Conservation (phyloP, 495 filamentous ascomycete genomes). For the Cudoniella acicularis region DNA sequence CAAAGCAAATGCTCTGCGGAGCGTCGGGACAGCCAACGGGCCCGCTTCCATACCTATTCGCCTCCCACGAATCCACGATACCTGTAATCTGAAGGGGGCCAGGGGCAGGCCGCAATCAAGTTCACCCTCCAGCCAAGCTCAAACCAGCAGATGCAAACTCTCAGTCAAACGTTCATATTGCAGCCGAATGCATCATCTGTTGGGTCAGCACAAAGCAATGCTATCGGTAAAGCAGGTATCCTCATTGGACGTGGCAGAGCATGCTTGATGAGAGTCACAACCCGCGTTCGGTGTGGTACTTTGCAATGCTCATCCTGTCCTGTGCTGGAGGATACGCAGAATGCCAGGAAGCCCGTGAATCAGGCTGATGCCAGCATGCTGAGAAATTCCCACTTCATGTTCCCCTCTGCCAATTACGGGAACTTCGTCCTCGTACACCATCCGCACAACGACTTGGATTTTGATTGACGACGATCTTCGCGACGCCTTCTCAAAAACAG, state of each 20-base stretch:
- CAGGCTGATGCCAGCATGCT: neutral
- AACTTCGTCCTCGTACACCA: neutral
- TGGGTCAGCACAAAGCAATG: neutral
- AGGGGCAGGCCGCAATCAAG: constrained; percentile 3
- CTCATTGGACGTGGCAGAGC: neutral
- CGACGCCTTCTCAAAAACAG: constrained; percentile 1
- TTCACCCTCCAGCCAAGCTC: neutral
- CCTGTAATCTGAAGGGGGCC: no score
- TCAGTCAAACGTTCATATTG: neutral
- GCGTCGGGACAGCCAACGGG: no score
- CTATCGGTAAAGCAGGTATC: neutral
- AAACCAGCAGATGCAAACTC: neutral
- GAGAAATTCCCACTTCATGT: neutral
- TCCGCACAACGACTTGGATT: neutral
- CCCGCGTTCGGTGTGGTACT: neutral
- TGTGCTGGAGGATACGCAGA: neutral
- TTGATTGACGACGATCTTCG: constrained; percentile 12
- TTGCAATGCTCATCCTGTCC: neutral
- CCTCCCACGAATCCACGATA: no score
- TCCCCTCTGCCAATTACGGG: constrained; percentile 6
- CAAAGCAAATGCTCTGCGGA: no score
- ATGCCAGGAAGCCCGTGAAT: neutral
- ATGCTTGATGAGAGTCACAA: constrained; percentile 1
- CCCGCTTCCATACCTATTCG: no score
- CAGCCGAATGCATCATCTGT: neutral